Base-by-base conservation (phyloP, 1,139 yeast species). In the Citeromyces hawaiiensis region DNA sequence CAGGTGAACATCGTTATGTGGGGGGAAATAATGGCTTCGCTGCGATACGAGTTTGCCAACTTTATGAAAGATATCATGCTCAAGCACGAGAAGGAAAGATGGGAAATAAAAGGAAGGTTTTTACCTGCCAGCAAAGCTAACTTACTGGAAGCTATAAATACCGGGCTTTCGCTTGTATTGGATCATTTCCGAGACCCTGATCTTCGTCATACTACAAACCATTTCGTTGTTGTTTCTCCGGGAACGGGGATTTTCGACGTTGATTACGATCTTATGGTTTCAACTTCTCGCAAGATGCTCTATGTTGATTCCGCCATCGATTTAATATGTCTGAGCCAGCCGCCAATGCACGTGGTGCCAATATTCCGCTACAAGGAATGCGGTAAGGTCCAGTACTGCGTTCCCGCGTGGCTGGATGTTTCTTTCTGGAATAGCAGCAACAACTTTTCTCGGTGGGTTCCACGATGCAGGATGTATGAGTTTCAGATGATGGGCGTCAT, bases 401-500 rank as follows among this genome's bases (percentile, higher is more conserved):
- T 87, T 5, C 97, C 98, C 2, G 81, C 83, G 40, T 91, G 97
- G 97, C 72, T 93, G 49, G 96, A 91, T 54, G 80, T 88, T 11
- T 85, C 94, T 1, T 91, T 82, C 52, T 91, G 93, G 81, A 74
- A 72, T 41, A 83, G 78, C 50, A 47, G 59, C 10, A 55, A 65
- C n/a, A 61, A 62, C 15, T 63, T 61, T 15, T 66, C 67, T 35
- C 83, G 80, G 48, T 91, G 97, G 96, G 72, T 81, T 21, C 96
- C 98, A 1, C 66, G 94, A 30, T 87, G 96, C 57, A 87, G 86
- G 52, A 87, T 93, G 38, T 88, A 91, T 55, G 97, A 88, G 50
- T 61, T 93, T 17, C 98, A 91, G 56, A 93, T 91, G 97, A 88
- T 88, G 94, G 98, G 97, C 0, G 74, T 88, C 4, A 86, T 88